Base-by-base conservation (phyloP, 441 rosid species). In the Erodium texanum region DNA sequence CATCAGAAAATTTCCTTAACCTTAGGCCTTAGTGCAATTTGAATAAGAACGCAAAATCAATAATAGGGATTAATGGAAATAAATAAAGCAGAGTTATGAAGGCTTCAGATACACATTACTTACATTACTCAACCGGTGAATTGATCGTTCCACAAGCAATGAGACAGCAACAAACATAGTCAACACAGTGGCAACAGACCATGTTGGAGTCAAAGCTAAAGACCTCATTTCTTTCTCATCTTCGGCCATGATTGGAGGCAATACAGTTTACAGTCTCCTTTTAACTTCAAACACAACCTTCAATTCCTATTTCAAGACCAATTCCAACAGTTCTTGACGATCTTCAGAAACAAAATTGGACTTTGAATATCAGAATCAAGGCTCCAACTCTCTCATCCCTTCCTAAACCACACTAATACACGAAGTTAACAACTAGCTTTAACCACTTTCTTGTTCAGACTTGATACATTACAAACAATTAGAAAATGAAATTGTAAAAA, bases 161-260 rank as follows among this genome's bases (percentile, higher is more conserved):
- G 98, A 92, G 73, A 92, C 90, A 62, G 75, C 82, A 14, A 92
- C 96, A 69, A 92, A 88, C 54, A 89, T 67, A 7, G 96, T 85
- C 81, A 89, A 70, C 41, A 89, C 98, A 3, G 90, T 83, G 52
- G 98, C 98, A 70, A 89, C 93, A 16, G 96, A 89, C 98, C 98
- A 92, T 67, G 98, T 88, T 61, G 98, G 98, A 14, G 98, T 89
- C 67, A 84, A 77, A 36, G 95, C 95, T 79, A 89, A 75, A 3
- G 98, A 86, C 74, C 96, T 77, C 78, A 73, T 75, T 73, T 84
- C 92, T 18, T 70, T 54, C 36, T 62, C 71, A 32, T 58, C 64
- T 70, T 80, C 86, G 38, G 32, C 76, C 86, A 87, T 87, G 56
- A 50, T 8, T 50, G 68, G 32, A 67, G 59, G 36, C 38, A 69